phyloP scores from a whole-genome alignment of 495 filamentous ascomycete genomes.

The Penicillium fimorum region DNA sequence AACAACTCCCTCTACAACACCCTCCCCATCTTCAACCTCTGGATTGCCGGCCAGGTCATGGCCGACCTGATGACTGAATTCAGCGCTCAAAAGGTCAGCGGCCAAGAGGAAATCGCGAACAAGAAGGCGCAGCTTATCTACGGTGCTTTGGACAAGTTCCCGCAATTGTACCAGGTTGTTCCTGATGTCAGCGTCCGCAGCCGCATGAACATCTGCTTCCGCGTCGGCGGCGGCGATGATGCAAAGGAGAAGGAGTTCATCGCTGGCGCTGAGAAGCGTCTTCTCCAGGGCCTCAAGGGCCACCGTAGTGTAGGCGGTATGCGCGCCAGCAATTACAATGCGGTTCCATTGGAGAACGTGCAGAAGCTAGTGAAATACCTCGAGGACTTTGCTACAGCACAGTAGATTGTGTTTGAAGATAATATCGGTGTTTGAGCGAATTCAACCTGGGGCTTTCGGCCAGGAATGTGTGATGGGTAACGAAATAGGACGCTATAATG shows the following conservation, averaged over 20 bases:
- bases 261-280: constrained; percentile 53
- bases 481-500: constrained; percentile 12
- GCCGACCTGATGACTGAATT: constrained; percentile 58
- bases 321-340: constrained; percentile 56
- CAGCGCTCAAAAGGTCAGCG: constrained; percentile 58
- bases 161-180: constrained; percentile 68
- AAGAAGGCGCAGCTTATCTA: constrained; percentile 77
- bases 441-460: constrained; percentile 19
- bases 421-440: constrained; percentile 7
- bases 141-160: constrained; percentile 66
- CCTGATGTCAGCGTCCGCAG: constrained; percentile 70
- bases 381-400: constrained; percentile 50
- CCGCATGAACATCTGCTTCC: constrained; percentile 91
- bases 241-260: constrained; percentile 76
- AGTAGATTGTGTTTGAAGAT: constrained; percentile 17
- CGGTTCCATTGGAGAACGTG: constrained; percentile 57
- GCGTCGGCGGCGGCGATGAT: constrained; percentile 55
- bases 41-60: constrained; percentile 83
- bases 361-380: constrained; percentile 62
- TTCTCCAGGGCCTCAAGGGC: constrained; percentile 72
- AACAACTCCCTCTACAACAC: constrained; percentile 95
- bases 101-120: constrained; percentile 64
- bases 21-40: constrained; percentile 90
- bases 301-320: constrained; percentile 74
- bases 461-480: constrained; percentile 14